Evolutionary conservation across 768 basidiomycete species (phyloP).

Genomic region (Lentinula detonsa): DNA sequence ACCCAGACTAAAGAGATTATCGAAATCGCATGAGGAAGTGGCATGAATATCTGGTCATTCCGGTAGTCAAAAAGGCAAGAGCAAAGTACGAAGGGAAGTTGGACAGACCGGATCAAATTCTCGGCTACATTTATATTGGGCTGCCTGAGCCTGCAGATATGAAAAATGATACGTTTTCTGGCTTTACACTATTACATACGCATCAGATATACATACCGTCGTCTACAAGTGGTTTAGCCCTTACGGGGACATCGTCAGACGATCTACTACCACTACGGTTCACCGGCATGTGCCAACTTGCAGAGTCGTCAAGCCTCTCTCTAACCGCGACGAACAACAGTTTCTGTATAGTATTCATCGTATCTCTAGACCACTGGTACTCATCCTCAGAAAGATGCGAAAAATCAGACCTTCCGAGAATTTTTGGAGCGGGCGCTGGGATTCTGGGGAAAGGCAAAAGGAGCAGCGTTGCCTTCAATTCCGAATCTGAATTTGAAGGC

Average conservation of each 20-base stretch:
- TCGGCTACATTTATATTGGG: too few species aligned
- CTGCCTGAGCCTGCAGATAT: too few species aligned
- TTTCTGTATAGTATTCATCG: slow-evolving; percentile 27
- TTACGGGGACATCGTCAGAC: background rate
- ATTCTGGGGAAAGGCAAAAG: slow-evolving; percentile 45
- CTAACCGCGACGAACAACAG: slow-evolving; percentile 29
- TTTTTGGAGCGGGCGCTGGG: slow-evolving; percentile 32
- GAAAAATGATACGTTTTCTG: too few species aligned
- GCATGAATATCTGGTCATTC: slow-evolving; percentile 1
- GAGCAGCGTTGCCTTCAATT: slow-evolving; percentile 25
- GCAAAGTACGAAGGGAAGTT: background rate
- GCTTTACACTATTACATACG: background rate
- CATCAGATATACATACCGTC: slow-evolving; percentile 6
- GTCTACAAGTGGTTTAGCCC: background rate
- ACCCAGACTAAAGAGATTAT: background rate
- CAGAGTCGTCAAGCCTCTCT: background rate
- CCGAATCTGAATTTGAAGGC: background rate
- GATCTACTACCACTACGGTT: background rate
- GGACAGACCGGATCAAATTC: background rate
- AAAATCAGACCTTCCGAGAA: slow-evolving; percentile 26
- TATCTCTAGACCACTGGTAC: slow-evolving; percentile 28
- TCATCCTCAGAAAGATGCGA: slow-evolving; percentile 24
- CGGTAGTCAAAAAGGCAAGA: background rate
- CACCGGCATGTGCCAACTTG: background rate
- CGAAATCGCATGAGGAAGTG: background rate